Evolutionary conservation across 192 early-diverging fungal species (phyloP).

Genomic region (Linnemannia schmuckeri): DNA sequence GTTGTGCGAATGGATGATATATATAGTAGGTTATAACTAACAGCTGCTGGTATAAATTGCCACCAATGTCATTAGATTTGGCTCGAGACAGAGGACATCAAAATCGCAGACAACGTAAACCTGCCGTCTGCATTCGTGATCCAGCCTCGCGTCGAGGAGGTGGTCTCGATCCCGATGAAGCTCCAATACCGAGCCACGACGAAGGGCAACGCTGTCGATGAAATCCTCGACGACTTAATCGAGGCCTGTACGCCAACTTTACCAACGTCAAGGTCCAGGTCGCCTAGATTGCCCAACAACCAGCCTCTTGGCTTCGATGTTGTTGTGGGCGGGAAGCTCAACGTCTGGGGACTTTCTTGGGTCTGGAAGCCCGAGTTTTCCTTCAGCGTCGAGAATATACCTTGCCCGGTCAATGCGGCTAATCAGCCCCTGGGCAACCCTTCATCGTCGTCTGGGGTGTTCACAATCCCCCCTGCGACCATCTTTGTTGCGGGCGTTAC

Average conservation of each 20-base stretch:
- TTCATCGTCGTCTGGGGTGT: not conserved
- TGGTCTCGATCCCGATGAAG: constrained; percentile 32
- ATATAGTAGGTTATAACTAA: not conserved
- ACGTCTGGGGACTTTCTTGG: constrained; percentile 46
- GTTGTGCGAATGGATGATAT: not conserved
- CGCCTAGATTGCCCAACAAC: not conserved
- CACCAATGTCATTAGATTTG: constrained; percentile 2
- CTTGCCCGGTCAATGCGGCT: constrained; percentile 32
- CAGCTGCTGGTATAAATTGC: not conserved
- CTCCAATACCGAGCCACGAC: constrained; percentile 22
- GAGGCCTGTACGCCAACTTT: constrained; percentile 14
- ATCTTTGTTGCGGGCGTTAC: not conserved
- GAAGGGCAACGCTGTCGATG: not conserved
- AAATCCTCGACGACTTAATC: constrained; percentile 11
- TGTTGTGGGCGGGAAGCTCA: constrained; percentile 12
- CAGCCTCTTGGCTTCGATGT: constrained; percentile 19
- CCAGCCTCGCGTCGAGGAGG: constrained; percentile 12
- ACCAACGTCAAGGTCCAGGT: not conserved
- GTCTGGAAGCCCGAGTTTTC: constrained; percentile 44
- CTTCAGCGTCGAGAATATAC: constrained; percentile 17
- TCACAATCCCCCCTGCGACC: constrained; percentile 15
- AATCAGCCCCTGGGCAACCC: not conserved
- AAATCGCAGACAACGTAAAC: constrained; percentile 34
- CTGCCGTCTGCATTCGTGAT: constrained; percentile 15
- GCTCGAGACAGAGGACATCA: not conserved